Percentiles rank a stretch among this genome's conserved stretches.
Conservation (phyloP, 1,284 basidiomycete genomes). For the Puccinia hordei region DNA sequence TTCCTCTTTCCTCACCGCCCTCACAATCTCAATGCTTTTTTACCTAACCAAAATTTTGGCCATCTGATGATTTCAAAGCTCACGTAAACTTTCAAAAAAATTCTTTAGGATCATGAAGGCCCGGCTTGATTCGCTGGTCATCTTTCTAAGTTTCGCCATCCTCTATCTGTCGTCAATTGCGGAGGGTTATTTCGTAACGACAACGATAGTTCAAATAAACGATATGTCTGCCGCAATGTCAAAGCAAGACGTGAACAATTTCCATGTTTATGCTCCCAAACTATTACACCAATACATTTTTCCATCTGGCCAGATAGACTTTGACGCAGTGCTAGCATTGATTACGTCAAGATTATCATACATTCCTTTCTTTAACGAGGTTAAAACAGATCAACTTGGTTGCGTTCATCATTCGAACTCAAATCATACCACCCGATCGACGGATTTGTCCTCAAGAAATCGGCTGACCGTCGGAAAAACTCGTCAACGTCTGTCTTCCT, state of each 20-base stretch:
- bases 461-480: neutral
- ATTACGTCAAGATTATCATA: constrained; percentile 16
- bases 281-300: neutral
- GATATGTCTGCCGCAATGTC: neutral
- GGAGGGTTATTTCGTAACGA: neutral
- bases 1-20: neutral
- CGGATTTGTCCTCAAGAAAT: neutral
- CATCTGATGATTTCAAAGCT: constrained; percentile 5
- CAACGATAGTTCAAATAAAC: neutral
- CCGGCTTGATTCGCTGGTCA: neutral
- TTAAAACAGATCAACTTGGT: too few species aligned
- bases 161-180: neutral
- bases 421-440: neutral
- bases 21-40: neutral
- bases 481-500: neutral
- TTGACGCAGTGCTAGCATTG: neutral
- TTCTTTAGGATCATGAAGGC: constrained; percentile 3
- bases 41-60: neutral
- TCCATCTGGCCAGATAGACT: neutral
- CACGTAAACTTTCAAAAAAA: neutral
- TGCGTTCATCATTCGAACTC: neutral
- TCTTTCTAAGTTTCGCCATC: neutral
- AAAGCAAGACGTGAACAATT: constrained; percentile 3
- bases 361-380: neutral
- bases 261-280: neutral